A percentile compares a stretch with the other conserved stretches of the same genome.
phyloP scores from a whole-genome alignment of 164 flowering plant genomes.

The Macadamia tetraphylla region DNA sequence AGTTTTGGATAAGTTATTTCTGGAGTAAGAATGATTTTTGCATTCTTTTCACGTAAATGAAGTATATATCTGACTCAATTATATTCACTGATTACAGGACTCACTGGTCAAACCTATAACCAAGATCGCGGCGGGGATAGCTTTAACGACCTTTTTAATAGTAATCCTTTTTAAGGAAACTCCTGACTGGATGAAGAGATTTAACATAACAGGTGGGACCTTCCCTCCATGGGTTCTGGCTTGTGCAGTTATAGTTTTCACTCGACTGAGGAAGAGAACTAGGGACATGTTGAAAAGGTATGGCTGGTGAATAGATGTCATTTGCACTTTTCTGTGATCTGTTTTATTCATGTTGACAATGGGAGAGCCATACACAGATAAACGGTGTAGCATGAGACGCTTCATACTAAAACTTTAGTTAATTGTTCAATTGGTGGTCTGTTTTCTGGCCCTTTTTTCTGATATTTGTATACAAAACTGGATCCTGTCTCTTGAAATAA shows the following conservation, averaged over 20 bases:
- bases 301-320: constrained; percentile 34
- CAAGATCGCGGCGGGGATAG: constrained; percentile 61
- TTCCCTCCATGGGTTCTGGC: constrained; percentile 96
- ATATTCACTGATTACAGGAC: constrained; percentile 52
- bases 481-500: constrained; percentile 1
- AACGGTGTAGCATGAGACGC: neutral
- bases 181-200: constrained; percentile 61
- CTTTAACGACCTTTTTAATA: constrained; percentile 47
- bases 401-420: neutral
- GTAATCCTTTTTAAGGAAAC: constrained; percentile 55
- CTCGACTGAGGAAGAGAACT: constrained; percentile 89
- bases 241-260: constrained; percentile 75
- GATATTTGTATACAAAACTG: neutral
- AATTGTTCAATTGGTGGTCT: neutral
- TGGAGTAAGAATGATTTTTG: neutral
- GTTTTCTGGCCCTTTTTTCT: neutral
- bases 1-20: neutral
- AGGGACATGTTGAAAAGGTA: constrained; percentile 41
- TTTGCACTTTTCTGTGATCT: constrained; percentile 1
- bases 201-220: constrained; percentile 35
- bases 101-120: constrained; percentile 78
- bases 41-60: neutral
- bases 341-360: neutral
- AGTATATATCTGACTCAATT: neutral
- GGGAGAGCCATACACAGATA: neutral